phyloP scores from a whole-genome alignment of 805 yeast genomes.

The Debaryomyces prosopidis region DNA sequence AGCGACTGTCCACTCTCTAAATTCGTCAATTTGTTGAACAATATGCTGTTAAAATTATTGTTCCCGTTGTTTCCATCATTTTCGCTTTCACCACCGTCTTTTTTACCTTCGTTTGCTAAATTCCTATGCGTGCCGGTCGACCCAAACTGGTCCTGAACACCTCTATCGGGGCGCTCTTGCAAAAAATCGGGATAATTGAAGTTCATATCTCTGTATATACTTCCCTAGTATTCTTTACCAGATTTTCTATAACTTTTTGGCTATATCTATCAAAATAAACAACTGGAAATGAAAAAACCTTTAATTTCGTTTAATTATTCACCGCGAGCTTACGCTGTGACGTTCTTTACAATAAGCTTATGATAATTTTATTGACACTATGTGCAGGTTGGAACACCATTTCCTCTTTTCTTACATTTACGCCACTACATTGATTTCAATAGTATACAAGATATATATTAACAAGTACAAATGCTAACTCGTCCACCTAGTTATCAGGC shows the following conservation, averaged over 20 bases:
- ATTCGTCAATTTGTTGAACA: slow-evolving; percentile 23
- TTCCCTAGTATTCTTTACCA: slow-evolving; percentile 1
- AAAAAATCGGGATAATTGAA: slow-evolving; percentile 39
- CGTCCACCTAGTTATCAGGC: neutral
- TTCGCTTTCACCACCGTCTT: slow-evolving; percentile 8
- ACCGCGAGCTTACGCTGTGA: neutral
- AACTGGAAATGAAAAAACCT: neutral
- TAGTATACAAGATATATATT: neutral
- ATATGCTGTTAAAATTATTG: slow-evolving; percentile 18
- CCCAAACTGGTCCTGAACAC: neutral
- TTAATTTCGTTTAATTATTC: neutral
- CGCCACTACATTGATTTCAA: too few species aligned
- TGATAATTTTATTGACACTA: neutral
- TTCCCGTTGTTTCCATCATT: slow-evolving; percentile 5
- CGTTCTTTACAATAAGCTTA: neutral
- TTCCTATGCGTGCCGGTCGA: slow-evolving; percentile 2
- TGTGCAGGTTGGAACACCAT: neutral
- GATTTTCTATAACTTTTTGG: slow-evolving; percentile 1
- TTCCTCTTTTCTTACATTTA: neutral
- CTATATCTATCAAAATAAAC: neutral
- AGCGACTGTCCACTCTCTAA: slow-evolving; percentile 12
- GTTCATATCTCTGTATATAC: slow-evolving; percentile 17
- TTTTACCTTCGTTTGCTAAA: slow-evolving; percentile 1
- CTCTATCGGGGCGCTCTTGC: slow-evolving; percentile 3
- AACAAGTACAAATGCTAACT: neutral